Conservation (phyloP, 257 asterid species). For the Eucommia ulmoides region DNA sequence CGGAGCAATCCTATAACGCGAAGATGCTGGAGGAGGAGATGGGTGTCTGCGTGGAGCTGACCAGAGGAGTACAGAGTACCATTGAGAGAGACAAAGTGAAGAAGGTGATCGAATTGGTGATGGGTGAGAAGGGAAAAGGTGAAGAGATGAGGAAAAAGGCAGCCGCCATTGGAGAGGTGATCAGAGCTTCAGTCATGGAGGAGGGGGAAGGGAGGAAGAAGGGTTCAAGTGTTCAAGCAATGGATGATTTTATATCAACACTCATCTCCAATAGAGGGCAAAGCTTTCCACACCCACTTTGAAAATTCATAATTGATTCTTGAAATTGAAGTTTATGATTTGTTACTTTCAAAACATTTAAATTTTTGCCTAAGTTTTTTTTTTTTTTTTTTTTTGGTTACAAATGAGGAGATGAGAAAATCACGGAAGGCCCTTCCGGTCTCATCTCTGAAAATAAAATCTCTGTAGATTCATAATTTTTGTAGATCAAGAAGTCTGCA, state of each 20-base stretch:
- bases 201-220: slow-evolving; percentile 17
- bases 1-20: slow-evolving; percentile 71
- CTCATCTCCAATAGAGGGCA: too few relatives aligned
- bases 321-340: too few relatives aligned
- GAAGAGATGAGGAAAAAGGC: slow-evolving; percentile 59
- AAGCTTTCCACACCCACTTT: too few relatives aligned
- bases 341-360: too few relatives aligned
- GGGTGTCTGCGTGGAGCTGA: slow-evolving; percentile 56
- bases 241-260: slow-evolving; percentile 51
- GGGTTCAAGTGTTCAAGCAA: slow-evolving; percentile 46
- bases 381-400: too few relatives aligned
- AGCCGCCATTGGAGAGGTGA: slow-evolving; percentile 31
- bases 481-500: too few relatives aligned
- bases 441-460: too few relatives aligned
- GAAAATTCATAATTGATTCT: too few relatives aligned
- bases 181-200: slow-evolving; percentile 40
- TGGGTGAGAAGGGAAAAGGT: slow-evolving; percentile 40
- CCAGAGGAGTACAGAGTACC: slow-evolving; percentile 30
- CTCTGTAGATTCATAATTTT: too few relatives aligned
- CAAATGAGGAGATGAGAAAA: too few relatives aligned
- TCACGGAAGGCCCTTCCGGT: too few relatives aligned
- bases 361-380: too few relatives aligned
- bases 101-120: slow-evolving; percentile 37
- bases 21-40: slow-evolving; percentile 79
- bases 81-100: slow-evolving; percentile 46